Percentiles rank a stretch among this genome's conserved stretches.
Evolutionary conservation across 768 basidiomycete species (phyloP).

Genomic region (Russula sp.): DNA sequence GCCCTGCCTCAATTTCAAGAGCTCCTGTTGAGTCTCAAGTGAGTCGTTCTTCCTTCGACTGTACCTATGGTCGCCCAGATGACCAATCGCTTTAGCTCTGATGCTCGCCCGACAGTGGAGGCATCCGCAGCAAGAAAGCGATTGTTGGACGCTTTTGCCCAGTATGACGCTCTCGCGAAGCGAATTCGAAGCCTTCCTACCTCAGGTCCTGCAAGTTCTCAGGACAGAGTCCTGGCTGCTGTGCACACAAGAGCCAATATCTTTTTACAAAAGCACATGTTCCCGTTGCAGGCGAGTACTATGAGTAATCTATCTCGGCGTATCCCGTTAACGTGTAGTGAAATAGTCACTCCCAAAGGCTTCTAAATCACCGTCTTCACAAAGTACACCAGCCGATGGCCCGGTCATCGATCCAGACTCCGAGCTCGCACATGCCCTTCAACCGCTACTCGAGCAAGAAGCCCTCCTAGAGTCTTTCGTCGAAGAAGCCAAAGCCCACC

Average conservation of each 20-base stretch:
- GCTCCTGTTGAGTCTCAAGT: conserved; percentile 67
- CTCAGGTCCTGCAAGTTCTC: conserved; percentile 58
- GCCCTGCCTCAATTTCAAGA: conserved; percentile 86
- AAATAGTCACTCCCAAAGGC: conserved; percentile 45
- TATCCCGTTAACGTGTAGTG: background rate
- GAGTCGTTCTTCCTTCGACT: conserved; percentile 22
- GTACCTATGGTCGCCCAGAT: conserved; percentile 29
- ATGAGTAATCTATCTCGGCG: background rate
- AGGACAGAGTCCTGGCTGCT: conserved; percentile 79
- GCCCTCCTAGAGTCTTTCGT: conserved; percentile 85
- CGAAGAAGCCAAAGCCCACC: conserved; percentile 79
- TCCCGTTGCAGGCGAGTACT: conserved; percentile 64
- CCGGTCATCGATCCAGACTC: conserved; percentile 55
- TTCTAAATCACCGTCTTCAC: conserved; percentile 31
- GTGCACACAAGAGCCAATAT: conserved; percentile 68
- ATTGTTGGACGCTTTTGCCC: conserved; percentile 76
- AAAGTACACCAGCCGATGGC: conserved; percentile 23
- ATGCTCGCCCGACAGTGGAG: conserved; percentile 57
- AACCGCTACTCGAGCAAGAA: conserved; percentile 93
- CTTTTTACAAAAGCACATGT: conserved; percentile 89
- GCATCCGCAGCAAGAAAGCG: conserved; percentile 69
- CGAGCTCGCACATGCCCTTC: conserved; percentile 62
- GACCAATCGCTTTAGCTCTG: conserved; percentile 29
- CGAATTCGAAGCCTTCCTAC: conserved; percentile 72
- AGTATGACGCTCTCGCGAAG: conserved; percentile 86